phyloP scores from a whole-genome alignment of 1,284 basidiomycete species.

The Trametes hirsuta region DNA sequence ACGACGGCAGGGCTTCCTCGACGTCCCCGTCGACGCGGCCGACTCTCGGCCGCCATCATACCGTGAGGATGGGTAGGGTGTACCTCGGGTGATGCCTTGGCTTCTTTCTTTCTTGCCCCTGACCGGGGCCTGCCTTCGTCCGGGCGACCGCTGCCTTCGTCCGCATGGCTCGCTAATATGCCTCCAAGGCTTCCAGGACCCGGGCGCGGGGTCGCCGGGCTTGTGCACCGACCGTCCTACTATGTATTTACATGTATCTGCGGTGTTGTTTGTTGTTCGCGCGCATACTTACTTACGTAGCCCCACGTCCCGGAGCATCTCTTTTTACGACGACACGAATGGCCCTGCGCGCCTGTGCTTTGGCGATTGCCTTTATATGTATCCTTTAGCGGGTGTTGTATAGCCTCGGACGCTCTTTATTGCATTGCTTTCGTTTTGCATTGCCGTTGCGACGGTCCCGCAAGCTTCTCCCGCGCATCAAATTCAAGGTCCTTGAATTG shows the following conservation, averaged over 20 bases:
- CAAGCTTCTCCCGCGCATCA: too few relatives aligned
- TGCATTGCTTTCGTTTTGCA: neutral
- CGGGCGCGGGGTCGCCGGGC: too few relatives aligned
- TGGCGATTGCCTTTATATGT: neutral
- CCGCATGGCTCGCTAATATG: too few relatives aligned
- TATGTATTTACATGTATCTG: neutral
- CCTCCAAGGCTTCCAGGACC: too few relatives aligned
- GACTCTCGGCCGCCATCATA: constrained; percentile 17
- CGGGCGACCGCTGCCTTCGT: too few relatives aligned
- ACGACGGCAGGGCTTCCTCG: constrained; percentile 17
- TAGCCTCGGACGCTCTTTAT: neutral
- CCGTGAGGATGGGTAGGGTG: constrained; percentile 4
- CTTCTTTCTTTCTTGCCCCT: neutral
- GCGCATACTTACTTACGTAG: neutral
- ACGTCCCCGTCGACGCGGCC: constrained; percentile 21
- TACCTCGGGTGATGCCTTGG: neutral
- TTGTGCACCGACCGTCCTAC: too few relatives aligned
- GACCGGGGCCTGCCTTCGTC: neutral
- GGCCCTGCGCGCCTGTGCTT: neutral
- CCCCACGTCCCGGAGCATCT: neutral
- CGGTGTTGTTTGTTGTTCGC: neutral
- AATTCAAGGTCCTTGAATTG: neutral
- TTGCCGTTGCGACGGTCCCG: too few relatives aligned
- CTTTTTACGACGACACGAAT: neutral
- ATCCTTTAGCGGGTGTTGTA: neutral